phyloP scores from a whole-genome alignment of 306 rosid species.

The Argentina anserina region DNA sequence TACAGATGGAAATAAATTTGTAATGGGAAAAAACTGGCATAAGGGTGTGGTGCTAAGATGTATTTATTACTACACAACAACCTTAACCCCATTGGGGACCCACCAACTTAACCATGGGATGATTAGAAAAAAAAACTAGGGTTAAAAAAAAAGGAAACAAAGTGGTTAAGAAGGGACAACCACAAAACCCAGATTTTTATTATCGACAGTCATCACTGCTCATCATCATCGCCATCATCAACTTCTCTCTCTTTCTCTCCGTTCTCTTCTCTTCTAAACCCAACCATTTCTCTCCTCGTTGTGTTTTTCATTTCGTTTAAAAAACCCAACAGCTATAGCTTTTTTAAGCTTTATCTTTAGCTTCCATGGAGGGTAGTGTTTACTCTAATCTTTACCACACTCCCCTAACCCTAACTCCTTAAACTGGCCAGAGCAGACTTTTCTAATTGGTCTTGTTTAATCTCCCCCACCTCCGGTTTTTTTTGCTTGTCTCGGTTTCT shows the following conservation, averaged over 20 bases:
- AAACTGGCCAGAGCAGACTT: constrained; percentile 13
- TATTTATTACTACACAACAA: constrained; percentile 56
- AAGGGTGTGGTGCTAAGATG: constrained; percentile 11
- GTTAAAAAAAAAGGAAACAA: constrained; percentile 52
- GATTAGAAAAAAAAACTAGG: constrained; percentile 58
- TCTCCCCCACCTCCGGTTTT: not conserved
- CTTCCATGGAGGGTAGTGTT: constrained; percentile 31
- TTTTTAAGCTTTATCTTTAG: not conserved
- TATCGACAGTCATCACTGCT: constrained; percentile 71
- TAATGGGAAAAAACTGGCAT: not conserved
- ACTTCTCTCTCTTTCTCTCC: constrained; percentile 4
- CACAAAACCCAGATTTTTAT: constrained; percentile 71
- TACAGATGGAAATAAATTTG: not conserved
- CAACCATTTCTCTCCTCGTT: not conserved
- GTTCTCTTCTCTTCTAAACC: constrained; percentile 8
- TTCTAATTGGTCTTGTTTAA: not conserved
- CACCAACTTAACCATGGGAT: constrained; percentile 71
- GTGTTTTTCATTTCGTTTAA: not conserved
- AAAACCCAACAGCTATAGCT: not conserved
- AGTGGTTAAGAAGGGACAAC: constrained; percentile 84
- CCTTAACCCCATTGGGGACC: constrained; percentile 63
- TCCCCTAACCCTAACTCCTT: constrained; percentile 35
- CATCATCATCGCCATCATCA: constrained; percentile 36
- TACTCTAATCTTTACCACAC: constrained; percentile 26
- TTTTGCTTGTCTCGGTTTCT: constrained; percentile 14